Evolutionary conservation across 345 rosid species (phyloP), one percentile per base, ranked within the genome.

Genomic region (Eucalyptus sideroxylon): DNA sequence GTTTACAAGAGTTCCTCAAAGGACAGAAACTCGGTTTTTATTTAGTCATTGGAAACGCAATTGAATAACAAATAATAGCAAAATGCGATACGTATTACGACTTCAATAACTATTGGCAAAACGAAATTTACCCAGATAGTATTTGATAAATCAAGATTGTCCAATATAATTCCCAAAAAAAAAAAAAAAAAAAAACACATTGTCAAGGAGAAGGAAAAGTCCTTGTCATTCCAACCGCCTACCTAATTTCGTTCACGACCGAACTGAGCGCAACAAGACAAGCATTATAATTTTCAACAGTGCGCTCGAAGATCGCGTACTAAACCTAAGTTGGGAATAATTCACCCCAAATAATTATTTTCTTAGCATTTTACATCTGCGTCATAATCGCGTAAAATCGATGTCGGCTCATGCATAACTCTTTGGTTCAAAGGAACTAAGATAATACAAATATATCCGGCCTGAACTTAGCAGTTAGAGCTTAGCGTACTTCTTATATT

Each of bases 401-500:
- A 53, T 53, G 4, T 4, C 59, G 11, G 11, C 59, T 53, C 59
- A 21, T 53, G 59, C 59, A 19, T 37, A 37, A 21, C 45, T 42
- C 45, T 37, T 19, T 10, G 45, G 15, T 10, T 72, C 82, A 37
- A 3, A 37, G 82, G 45, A 72, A 37, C 82, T 72, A 37, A 19
- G 59, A 53, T 53, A 0, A 53, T 21, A 53, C 26, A 53, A 53
- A 21, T 21, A 53, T 72, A 72, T 72, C 42, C 82, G 45, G 45
- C 27, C 27, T 19, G 82, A 11, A 11, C 8, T 37, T 4, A 23
- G 44, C 19, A 23, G 81, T 91, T 92, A 98, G 89, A 98, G 87
- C 89, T 95, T 98, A 5, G 99, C 94, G 16, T 88, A 62, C 92
- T 92, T 90, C 92, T 85, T 95, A 88, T 94, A 93, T 9, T n/a